Percentiles rank a stretch among this genome's conserved stretches.
Evolutionary conservation across 768 basidiomycete species (phyloP).

Genomic region (Podaxis sp.): DNA sequence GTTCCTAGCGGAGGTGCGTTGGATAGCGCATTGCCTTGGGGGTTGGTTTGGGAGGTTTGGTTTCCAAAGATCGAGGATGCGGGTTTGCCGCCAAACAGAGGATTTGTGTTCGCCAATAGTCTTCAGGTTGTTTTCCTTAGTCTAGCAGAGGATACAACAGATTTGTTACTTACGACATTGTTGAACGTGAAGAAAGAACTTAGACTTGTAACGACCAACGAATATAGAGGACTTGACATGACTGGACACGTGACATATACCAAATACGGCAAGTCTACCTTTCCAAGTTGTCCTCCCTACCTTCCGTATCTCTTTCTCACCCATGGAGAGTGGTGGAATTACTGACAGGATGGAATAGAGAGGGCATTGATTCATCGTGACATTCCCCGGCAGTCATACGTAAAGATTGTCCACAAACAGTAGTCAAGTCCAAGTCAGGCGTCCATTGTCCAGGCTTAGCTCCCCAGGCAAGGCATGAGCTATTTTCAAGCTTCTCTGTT

Average conservation of each 20-base stretch:
- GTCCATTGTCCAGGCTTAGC: no score
- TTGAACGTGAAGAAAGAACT: not conserved
- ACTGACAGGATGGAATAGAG: no score
- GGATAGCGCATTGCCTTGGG: slow-evolving; percentile 12
- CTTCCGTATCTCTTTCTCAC: no score
- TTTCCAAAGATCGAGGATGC: slow-evolving; percentile 32
- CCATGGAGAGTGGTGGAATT: no score
- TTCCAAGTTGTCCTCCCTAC: not conserved
- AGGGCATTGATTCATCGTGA: no score
- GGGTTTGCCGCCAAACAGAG: slow-evolving; percentile 6
- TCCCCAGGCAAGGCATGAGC: no score
- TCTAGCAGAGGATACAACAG: not conserved
- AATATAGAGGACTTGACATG: not conserved
- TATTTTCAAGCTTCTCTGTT: no score
- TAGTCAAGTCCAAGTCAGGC: no score
- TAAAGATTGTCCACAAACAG: no score
- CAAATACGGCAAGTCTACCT: not conserved
- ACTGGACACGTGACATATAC: not conserved
- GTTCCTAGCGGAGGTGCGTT: slow-evolving; percentile 14
- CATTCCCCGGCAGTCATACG: no score
- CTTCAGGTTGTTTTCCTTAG: not conserved
- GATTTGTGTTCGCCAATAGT: slow-evolving; percentile 13
- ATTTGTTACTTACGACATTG: slow-evolving; percentile 3
- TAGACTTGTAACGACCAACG: not conserved
- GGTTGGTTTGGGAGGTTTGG: slow-evolving; percentile 22